Evolutionary conservation across 164 flowering plant genomes (phyloP).

Genomic region (Magnolia changhungtana): DNA sequence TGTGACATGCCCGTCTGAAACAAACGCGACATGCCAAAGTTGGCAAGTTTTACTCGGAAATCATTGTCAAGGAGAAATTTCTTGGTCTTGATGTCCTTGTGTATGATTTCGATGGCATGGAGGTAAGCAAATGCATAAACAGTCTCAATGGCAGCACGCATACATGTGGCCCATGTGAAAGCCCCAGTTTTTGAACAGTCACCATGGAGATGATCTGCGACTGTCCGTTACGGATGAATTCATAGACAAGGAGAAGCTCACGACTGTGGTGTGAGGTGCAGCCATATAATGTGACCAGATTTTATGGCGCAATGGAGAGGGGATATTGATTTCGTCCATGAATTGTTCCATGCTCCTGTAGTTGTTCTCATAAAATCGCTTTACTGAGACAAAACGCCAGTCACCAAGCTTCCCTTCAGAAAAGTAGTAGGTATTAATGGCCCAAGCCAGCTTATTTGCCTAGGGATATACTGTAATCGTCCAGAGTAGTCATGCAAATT

Average conservation of each 20-base stretch:
- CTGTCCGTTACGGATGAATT: constrained; percentile 63
- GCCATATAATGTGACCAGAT: constrained; percentile 71
- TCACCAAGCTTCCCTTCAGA: constrained; percentile 59
- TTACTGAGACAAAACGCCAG: constrained; percentile 77
- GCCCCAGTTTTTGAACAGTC: constrained; percentile 22
- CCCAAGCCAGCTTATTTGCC: too few relatives aligned
- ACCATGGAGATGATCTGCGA: constrained; percentile 76
- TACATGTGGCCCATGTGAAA: constrained; percentile 55
- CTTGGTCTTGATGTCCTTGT: constrained; percentile 72
- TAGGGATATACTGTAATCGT: too few relatives aligned
- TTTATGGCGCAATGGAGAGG: constrained; percentile 55
- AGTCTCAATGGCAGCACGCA: constrained; percentile 66
- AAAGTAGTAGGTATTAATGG: not conserved
- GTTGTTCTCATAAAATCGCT: constrained; percentile 63
- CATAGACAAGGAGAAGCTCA: constrained; percentile 76
- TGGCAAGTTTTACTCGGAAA: constrained; percentile 74
- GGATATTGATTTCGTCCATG: constrained; percentile 65
- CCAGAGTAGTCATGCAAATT: too few relatives aligned
- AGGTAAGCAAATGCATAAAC: constrained; percentile 65
- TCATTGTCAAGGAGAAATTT: constrained; percentile 68
- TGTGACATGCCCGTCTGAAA: constrained; percentile 63
- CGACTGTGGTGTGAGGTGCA: constrained; percentile 68
- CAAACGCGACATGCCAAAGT: constrained; percentile 68
- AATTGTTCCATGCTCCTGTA: constrained; percentile 61
- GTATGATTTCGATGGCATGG: constrained; percentile 65